These are phyloP conservation scores for Chloropicon primus DNA, from an alignment of 139 green algal genomes.

Conservation along the genomic window DNA sequence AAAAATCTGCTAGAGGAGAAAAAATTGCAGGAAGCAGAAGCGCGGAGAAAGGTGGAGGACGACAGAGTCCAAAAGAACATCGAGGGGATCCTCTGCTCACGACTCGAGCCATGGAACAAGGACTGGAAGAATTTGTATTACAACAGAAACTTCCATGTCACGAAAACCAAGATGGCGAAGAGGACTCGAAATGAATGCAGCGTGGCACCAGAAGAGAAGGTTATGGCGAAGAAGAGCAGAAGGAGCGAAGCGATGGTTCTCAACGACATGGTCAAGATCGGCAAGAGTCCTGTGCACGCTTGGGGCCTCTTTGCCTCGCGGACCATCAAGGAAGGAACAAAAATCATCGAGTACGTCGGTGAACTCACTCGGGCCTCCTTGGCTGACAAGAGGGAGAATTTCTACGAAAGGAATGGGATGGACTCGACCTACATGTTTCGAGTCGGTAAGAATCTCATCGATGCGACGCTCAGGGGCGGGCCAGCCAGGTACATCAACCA, in stretches of 20 bases:
- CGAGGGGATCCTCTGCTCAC: not conserved
- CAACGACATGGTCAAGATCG: not conserved
- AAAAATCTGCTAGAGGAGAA: not conserved
- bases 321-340: conserved; percentile 42
- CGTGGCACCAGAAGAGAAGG: not conserved
- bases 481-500: conserved; percentile 83
- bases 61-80: not conserved
- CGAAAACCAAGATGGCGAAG: not conserved
- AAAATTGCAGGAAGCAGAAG: not conserved
- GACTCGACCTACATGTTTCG: conserved; percentile 51
- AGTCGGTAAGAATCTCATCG: conserved; percentile 18
- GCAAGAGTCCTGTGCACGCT: conserved; percentile 38
- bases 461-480: conserved; percentile 26
- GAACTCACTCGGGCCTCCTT: conserved; percentile 41
- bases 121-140: not conserved
- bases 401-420: conserved; percentile 43
- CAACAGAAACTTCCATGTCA: not conserved
- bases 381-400: conserved; percentile 38
- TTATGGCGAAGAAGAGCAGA: not conserved
- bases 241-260: no score
- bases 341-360: conserved; percentile 77
- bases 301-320: conserved; percentile 64
- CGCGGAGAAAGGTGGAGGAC: not conserved
- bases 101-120: not conserved
- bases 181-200: not conserved